Percentiles rank a stretch among this genome's conserved stretches.
These are phyloP conservation scores for Scutellaria baicalensis DNA, from an alignment of 257 asterid species.

Conservation along the genomic window DNA sequence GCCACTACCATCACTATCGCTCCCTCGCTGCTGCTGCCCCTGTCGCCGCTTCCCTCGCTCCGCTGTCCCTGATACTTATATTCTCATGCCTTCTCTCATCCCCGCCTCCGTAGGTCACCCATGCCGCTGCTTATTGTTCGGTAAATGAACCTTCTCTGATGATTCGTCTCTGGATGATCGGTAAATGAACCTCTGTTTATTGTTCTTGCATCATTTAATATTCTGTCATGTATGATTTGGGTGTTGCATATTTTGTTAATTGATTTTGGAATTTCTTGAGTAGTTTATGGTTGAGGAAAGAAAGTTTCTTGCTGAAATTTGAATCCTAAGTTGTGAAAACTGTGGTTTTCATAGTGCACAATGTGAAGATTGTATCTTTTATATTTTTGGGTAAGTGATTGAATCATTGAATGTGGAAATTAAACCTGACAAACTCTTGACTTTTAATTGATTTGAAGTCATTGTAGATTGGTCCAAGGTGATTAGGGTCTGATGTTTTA, in stretches of 20 bases:
- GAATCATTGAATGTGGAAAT: neutral
- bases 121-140: too few relatives aligned
- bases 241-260: neutral
- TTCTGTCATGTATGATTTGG: neutral
- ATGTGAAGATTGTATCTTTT: too few relatives aligned
- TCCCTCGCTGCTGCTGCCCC: too few relatives aligned
- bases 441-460: neutral
- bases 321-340: neutral
- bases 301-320: neutral
- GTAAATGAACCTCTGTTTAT: slow-evolving; percentile 6
- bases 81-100: too few relatives aligned
- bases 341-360: neutral
- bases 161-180: slow-evolving; percentile 14
- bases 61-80: too few relatives aligned
- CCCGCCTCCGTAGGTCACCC: too few relatives aligned
- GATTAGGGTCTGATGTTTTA: neutral
- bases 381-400: too few relatives aligned
- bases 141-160: too few relatives aligned
- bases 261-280: neutral
- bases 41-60: too few relatives aligned
- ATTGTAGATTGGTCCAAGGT: neutral
- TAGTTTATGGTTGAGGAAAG: neutral
- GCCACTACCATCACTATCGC: too few relatives aligned
- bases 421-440: neutral
- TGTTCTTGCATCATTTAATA: neutral